Percentiles rank a stretch among this genome's conserved stretches.
Conservation (phyloP, 1,139 yeast species). For the Scheffersomyces illinoinensis region DNA sequence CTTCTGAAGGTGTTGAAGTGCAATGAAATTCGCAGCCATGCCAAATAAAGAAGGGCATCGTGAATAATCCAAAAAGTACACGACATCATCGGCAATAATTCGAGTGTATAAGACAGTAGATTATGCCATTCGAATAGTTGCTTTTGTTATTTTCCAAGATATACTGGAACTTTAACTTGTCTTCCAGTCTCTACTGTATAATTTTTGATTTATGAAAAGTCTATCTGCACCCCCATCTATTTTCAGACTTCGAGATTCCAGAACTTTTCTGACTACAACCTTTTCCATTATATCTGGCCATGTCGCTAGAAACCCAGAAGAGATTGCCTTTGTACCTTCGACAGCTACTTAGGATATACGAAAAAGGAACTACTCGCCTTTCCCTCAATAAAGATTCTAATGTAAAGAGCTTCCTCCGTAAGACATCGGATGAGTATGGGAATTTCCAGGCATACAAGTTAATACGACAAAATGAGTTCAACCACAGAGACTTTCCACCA, state of each 20-base stretch:
- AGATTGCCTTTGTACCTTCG: conserved; percentile 17
- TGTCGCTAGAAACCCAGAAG: conserved; percentile 15
- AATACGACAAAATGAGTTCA: conserved; percentile 11
- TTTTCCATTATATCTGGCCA: not conserved
- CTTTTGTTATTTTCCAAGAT: not conserved
- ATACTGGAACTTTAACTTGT: no score
- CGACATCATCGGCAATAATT: not conserved
- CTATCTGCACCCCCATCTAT: not conserved
- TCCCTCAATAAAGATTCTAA: not conserved
- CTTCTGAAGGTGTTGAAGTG: not conserved
- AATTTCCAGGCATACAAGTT: conserved; percentile 22
- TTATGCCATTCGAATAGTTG: no score
- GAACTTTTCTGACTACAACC: not conserved
- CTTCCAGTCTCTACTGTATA: not conserved
- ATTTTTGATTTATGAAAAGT: no score
- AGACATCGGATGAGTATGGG: conserved; percentile 19
- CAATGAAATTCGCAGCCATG: not conserved
- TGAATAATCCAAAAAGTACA: not conserved
- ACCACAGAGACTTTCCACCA: conserved; percentile 23
- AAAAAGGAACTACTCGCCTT: conserved; percentile 7
- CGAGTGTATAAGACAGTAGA: not conserved
- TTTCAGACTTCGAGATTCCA: not conserved
- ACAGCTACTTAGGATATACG: conserved; percentile 12
- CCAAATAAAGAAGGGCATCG: no score
- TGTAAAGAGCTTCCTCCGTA: conserved; percentile 10